Evolutionary conservation across 495 filamentous ascomycete species (phyloP), one percentile per base, ranked within the genome.

Genomic region (Saxophila tyrrhenica): DNA sequence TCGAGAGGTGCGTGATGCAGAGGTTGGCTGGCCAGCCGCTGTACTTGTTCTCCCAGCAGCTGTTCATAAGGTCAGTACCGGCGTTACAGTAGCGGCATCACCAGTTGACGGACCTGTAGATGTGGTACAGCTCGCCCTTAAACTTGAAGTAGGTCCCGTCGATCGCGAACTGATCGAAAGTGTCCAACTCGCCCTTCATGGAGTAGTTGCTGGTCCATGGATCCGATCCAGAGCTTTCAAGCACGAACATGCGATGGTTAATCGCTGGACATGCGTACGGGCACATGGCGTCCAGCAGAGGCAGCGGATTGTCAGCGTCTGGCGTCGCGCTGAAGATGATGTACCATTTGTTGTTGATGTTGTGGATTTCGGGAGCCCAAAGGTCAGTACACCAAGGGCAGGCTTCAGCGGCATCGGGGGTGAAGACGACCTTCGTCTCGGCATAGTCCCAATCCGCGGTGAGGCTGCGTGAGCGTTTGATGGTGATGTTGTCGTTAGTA

Each of bases 281-380:
- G 59, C 69, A 67, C 48, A 52, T 64, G 57, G 62, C 64, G 49
- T 60, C 57, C 13, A 59, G 53, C 39, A 63, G 58, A 1, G 65
- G 65, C 46, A 72, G 69, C 2, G 73, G 74, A 22, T 65, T 65
- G 53, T 75, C 73, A 23, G 59, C 49, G 52, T 71, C 66, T 3
- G 73, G 70, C 21, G 73, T 71, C 2, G 74, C 74, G 44, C 68
- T 75, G 60, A 76, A 77, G 48, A 77, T 75, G 54, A 75, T 66
- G 55, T 77, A 76, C 74, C 74, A 77, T 13, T 52, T 65, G 19
- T 62, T 66, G 25, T 64, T 60, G 15, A 77, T 67, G 16, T 67
- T 62, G 54, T 77, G 73, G 10, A 77, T 63, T 56, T 77, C 74
- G 13, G 73, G 73, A 19, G 73, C 72, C 74, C 73, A 75, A 1